phyloP scores from a whole-genome alignment of 176 grass and related monocot genomes.

The Secale cereale region DNA sequence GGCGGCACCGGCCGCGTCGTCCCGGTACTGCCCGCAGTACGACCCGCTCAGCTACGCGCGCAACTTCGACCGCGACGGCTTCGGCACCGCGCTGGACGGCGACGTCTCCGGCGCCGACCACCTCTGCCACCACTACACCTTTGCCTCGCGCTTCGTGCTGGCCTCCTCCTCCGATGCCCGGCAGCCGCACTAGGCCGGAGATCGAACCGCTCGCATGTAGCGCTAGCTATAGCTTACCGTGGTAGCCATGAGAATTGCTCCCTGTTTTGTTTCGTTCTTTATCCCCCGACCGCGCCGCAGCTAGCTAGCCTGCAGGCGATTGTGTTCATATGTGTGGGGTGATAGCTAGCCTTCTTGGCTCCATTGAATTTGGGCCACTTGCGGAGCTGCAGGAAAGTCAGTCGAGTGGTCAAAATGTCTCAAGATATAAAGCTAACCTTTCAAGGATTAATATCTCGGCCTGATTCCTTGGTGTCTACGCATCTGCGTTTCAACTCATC shows the following conservation, averaged over 20 bases:
- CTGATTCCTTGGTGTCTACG: background rate
- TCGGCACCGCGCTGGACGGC: slow-evolving; percentile 44
- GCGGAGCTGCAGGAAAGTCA: background rate
- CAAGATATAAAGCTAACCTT: background rate
- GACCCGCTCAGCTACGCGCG: slow-evolving; percentile 84
- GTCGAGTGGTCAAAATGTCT: background rate
- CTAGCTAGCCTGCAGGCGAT: no score
- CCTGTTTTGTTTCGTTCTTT: background rate
- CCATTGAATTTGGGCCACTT: background rate
- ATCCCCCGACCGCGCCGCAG: background rate
- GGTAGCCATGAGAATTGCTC: background rate
- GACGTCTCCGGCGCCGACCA: slow-evolving; percentile 28
- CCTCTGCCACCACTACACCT: slow-evolving; percentile 49
- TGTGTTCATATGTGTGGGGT: background rate
- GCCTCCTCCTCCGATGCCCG: background rate
- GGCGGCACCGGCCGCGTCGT: slow-evolving; percentile 3
- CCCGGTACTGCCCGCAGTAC: slow-evolving; percentile 61
- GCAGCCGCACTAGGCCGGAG: background rate
- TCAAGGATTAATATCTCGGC: background rate
- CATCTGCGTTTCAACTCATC: background rate
- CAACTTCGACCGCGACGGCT: slow-evolving; percentile 73
- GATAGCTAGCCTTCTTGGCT: background rate
- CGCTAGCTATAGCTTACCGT: background rate
- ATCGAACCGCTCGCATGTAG: background rate
- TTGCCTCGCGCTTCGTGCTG: slow-evolving; percentile 69